Evolutionary conservation across 2,329 filamentous ascomycete genomes (phyloP), one percentile per base, ranked within the genome.

Genomic region (Ophiostoma sp.): DNA sequence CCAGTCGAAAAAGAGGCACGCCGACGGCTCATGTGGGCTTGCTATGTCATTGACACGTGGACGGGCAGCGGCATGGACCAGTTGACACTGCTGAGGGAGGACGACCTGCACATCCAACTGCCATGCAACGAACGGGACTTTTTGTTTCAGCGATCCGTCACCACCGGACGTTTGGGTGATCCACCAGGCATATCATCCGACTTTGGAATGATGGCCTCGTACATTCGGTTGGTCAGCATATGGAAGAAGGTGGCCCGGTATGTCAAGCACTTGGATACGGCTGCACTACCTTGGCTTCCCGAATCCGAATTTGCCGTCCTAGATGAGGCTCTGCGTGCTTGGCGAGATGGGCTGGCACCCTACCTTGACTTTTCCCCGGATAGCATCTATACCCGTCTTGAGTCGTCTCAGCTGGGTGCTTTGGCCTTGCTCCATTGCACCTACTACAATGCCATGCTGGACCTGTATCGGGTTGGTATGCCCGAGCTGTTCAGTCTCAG

Each of bases 71-170:
- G 74, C 36, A 69, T 75, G 36, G 74, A 75, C 68, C 72, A 73
- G 64, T 36, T 75, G 55, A 72, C 50, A 19, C 66, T 75, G 36
- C 9, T 74, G 28, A 19, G 66, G 17, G 64, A 69, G 7, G 25
- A 73, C 7, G 79, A 79, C 15, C 81, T 87, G 74, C 82, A 82
- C 72, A 81, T 86, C 61, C 82, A 85, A 73, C 80, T 86, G 9
- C 85, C 85, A 0, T 86, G 84, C 76, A 85, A 86, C 75, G 85
- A 86, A 77, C 82, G 83, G 1, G 85, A 85, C 74, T 86, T 85
- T 72, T 87, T 89, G 77, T 88, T 88, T 42, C 63, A 70, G 42
- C 71, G 71, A 3, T 2, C 36, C 1, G 50, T 59, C 12, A 39
- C 19, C 1, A 48, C 50, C 15, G 50, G 15, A 5, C 19, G 15